Base-by-base conservation (phyloP, 495 filamentous ascomycete species). In the Mytilinidion resinicola region DNA sequence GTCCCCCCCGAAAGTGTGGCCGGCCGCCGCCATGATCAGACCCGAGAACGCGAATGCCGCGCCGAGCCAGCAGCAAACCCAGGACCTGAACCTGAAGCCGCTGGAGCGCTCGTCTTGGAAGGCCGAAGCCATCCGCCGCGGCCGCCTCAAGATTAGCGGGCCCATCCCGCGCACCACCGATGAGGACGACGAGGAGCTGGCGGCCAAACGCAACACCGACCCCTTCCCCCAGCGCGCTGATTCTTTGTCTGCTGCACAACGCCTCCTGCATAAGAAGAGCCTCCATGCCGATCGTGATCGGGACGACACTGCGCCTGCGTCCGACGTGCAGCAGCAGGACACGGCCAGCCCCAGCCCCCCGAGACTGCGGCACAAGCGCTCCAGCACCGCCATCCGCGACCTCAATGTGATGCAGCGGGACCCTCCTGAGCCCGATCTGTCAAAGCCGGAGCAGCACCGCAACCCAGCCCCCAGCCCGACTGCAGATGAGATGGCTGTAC, bases 61-160 rank as follows among this genome's bases (percentile, higher is more conserved):
- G 55, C 46, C 65, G 56, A 59, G 60, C 46, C 25, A 59, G 59
- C 20, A 49, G 46, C 15, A 53, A 10, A 6, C 25, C 25, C 25
- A 30, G 25, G 25, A 30, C 25, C 6, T 30, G 25, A 30, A 30
- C 3, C 25, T 30, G 25, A 6, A 2, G 2, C 25, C 25, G 15
- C 47, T 61, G 39, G 55, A 56, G 52, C 63, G 57, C n/a, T 56
- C 56, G 9, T 60, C 51, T 47, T 67, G 56, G 62, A 67, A 63
- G 30, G 68, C 64, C 4, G 64, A 63, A 49, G 69, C 69, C n/a
- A 69, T 71, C 44, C 65, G 69, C 11, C 59, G 68, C 9, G 69
- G 69, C 0, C 60, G 66, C 14, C 41, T 71, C 21, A 69, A 70
- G 52, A 71, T 71, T 39, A 66, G 62, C 41, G 60, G 60, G 2